Evolutionary conservation across 768 basidiomycete genomes (phyloP), one percentile per base, ranked within the genome.

Genomic region (Termitomyces sp.): DNA sequence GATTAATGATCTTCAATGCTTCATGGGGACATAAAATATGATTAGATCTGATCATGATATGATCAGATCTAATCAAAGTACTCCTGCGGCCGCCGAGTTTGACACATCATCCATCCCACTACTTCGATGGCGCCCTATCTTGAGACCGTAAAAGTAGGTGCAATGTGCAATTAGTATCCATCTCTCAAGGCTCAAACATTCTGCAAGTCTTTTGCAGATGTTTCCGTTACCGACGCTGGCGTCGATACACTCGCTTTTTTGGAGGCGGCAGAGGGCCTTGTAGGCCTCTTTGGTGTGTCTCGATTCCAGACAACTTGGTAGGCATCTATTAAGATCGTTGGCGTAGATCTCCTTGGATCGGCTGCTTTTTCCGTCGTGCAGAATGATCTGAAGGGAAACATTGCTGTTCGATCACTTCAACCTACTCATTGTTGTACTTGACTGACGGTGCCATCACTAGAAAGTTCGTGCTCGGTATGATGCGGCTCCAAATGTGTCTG

Each of bases 371-470:
- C 74, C 1, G 77, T 87, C 37, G 97, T 99, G 17, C 87, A 93
- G 72, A 80, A 68, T 63, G 97, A 99, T 74, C 65, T 99, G 65
- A 90, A 82, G 55, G 92, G 94, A 31, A 99, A 99, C 75, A 97
- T 98, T 73, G 74, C 77, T 49, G 96, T 97, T 66, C 65, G 83
- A 69, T 59, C 59, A 53, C 32, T 57, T 38, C 40, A 38, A 38
- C 32, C 10, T 34, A 16, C 27, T 35, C 25, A 25, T 50, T 37
- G 42, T 38, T 37, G 42, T 38, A 40, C 48, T 17, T 42, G 40
- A 45, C 29, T 46, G 7, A 56, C 44, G 53, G 27, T 45, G 37
- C 31, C 29, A 40, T 55, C n/a, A 32, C 40, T 35, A 97, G 96
- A 99, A 99, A 95, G 86, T 97, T 57, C 83, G 86, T 53, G 78